Conservation (phyloP, 257 asterid genomes). For the Lavandula angustifolia region DNA sequence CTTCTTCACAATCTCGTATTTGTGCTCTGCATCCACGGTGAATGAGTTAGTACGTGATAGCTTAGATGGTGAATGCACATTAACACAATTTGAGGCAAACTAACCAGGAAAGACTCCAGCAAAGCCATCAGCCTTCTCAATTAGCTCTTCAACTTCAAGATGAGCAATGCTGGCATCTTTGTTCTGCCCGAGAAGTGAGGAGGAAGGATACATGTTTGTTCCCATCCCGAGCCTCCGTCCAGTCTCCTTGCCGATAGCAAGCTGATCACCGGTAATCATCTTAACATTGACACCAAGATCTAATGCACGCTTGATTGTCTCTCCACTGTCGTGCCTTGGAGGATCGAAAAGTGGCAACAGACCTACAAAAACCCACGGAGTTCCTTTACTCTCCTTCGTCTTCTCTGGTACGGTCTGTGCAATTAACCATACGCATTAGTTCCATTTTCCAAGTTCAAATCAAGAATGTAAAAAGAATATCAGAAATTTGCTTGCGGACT, state of each 20-base stretch:
- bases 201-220: slow-evolving; percentile 9
- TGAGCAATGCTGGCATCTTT: slow-evolving; percentile 49
- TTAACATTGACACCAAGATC: slow-evolving; percentile 78
- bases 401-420: slow-evolving; percentile 58
- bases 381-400: slow-evolving; percentile 65
- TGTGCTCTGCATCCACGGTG: slow-evolving; percentile 42
- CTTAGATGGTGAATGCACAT: neutral
- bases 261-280: slow-evolving; percentile 81
- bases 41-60: slow-evolving; percentile 7
- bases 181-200: slow-evolving; percentile 62
- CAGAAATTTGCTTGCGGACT: neutral
- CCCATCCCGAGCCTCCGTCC: slow-evolving; percentile 73
- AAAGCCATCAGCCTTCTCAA: slow-evolving; percentile 64
- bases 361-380: slow-evolving; percentile 66
- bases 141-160: slow-evolving; percentile 50
- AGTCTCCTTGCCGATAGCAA: slow-evolving; percentile 60
- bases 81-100: neutral
- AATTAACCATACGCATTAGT: neutral
- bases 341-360: slow-evolving; percentile 82
- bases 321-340: slow-evolving; percentile 83
- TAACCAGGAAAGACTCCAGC: slow-evolving; percentile 68
- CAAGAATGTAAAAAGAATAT: neutral
- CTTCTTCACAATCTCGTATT: slow-evolving; percentile 60
- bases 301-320: slow-evolving; percentile 69
- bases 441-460: neutral